Conservation (phyloP, 768 basidiomycete species). For the Rhizopogon sp. region DNA sequence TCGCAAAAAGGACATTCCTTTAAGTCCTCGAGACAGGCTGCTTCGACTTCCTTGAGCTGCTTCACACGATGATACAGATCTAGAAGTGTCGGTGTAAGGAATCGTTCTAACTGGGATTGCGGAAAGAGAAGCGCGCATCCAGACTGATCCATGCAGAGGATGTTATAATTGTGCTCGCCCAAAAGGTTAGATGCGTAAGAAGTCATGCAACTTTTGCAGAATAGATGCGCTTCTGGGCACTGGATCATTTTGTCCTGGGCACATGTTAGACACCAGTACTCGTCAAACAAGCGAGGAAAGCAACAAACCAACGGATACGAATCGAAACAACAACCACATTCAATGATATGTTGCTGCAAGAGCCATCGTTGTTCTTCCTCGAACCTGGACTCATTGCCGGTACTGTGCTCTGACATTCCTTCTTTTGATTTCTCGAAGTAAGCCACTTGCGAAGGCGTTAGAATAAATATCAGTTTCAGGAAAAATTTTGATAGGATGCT, state of each 20-base stretch:
- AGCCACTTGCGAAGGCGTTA: too few relatives aligned
- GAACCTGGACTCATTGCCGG: too few relatives aligned
- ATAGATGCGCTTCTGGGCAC: conserved; percentile 78
- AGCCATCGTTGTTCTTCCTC: conserved; percentile 36
- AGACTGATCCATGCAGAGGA: conserved; percentile 70
- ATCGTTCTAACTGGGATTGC: conserved; percentile 52
- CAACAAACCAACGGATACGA: conserved; percentile 51
- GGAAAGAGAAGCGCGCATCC: conserved; percentile 61
- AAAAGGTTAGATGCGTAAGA: conserved; percentile 58
- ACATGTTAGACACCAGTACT: not conserved
- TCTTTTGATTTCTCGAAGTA: conserved; percentile 16
- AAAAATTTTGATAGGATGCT: too few relatives aligned
- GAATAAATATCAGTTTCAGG: conserved; percentile 25
- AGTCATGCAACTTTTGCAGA: conserved; percentile 64
- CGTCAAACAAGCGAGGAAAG: not conserved
- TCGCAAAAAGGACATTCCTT: conserved; percentile 87
- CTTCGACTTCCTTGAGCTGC: conserved; percentile 67
- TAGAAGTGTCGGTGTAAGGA: conserved; percentile 56
- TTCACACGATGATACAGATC: conserved; percentile 62
- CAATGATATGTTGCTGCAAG: conserved; percentile 34
- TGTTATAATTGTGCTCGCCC: conserved; percentile 45
- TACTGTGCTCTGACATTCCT: too few relatives aligned
- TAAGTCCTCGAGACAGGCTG: conserved; percentile 65
- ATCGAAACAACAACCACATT: conserved; percentile 79
- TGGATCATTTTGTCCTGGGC: conserved; percentile 71